A percentile compares a stretch with the other conserved stretches of the same genome.
phyloP scores from a whole-genome alignment of 1,284 basidiomycete genomes.

The Trichosporon asahii region DNA sequence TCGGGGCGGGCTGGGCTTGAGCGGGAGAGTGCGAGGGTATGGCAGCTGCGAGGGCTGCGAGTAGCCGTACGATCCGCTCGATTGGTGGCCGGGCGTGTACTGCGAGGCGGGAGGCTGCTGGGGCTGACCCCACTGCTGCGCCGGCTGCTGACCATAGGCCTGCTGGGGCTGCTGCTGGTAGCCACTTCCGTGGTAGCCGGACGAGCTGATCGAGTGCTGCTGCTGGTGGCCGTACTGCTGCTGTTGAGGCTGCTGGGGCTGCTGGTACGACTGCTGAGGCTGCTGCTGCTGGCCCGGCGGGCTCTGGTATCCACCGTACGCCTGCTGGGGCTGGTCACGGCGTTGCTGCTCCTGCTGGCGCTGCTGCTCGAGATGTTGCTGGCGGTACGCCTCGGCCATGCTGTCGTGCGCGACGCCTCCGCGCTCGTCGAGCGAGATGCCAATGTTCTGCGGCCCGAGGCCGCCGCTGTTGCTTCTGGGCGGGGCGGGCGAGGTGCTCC shows the following conservation, averaged over 20 bases:
- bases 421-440: conserved; percentile 71
- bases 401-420: conserved; percentile 75
- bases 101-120: conserved; percentile 29
- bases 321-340: conserved; percentile 32
- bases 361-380: conserved; percentile 47
- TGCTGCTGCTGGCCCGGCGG: conserved; percentile 21
- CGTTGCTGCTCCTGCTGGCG: conserved; percentile 36
- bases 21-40: neutral
- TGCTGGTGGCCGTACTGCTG: conserved; percentile 11
- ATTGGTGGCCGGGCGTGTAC: conserved; percentile 41
- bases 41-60: neutral
- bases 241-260: conserved; percentile 22
- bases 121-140: conserved; percentile 17
- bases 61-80: neutral
- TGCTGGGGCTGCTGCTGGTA: conserved; percentile 6
- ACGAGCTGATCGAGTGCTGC: conserved; percentile 13
- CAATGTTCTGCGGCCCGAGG: conserved; percentile 55
- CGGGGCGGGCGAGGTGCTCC: conserved; percentile 43
- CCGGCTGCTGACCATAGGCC: conserved; percentile 19
- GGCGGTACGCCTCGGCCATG: conserved; percentile 62
- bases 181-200: neutral
- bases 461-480: conserved; percentile 25
- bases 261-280: conserved; percentile 23
- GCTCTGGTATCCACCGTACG: conserved; percentile 3
- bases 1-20: neutral